phyloP scores from a whole-genome alignment of 345 rosid genomes.

The thale cress (Arabidopsis thaliana) region TAIR10.1 NC_003070.9:16618001-16618500 shows the following conservation, averaged over 20 bases:
- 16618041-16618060: constrained; percentile 77
- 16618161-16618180: constrained; percentile 63
- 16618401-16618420: constrained; percentile 67
- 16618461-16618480: constrained; percentile 75
- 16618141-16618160: constrained; percentile 67
- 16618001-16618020: constrained; percentile 63
- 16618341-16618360: constrained; percentile 65
- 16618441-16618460: constrained; percentile 65
- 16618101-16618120: constrained; percentile 58
- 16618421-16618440: constrained; percentile 60
- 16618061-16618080: constrained; percentile 81
- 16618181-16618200: constrained; percentile 70
- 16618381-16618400: constrained; percentile 76
- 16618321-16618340: constrained; percentile 68
- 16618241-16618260: constrained; percentile 66
- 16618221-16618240: constrained; percentile 72
- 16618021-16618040: constrained; percentile 83
- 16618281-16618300: constrained; percentile 67
- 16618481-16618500: constrained; percentile 72
- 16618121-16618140: constrained; percentile 84
- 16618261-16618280: constrained; percentile 77
- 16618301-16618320: constrained; percentile 78
- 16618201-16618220: constrained; percentile 72
- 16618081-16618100: constrained; percentile 66
- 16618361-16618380: constrained; percentile 78